phyloP scores from a whole-genome alignment of 129 eudicot species.

The Flaveria sonorensis region DNA sequence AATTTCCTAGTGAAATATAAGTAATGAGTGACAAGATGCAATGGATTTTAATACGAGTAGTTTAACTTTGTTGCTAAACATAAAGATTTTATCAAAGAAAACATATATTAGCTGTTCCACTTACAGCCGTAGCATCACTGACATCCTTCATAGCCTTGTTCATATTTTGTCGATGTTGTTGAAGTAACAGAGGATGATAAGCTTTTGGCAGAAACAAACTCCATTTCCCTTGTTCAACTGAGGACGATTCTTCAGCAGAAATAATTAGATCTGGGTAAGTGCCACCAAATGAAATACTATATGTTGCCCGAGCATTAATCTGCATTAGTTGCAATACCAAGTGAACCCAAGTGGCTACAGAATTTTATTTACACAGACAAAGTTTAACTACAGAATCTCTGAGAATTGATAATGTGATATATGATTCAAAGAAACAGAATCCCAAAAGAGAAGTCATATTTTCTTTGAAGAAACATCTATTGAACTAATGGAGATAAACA shows the following conservation, averaged over 20 bases:
- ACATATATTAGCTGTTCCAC: slow-evolving; percentile 23
- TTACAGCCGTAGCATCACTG: slow-evolving; percentile 73
- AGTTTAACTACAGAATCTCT: slow-evolving; percentile 15
- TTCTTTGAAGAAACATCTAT: not conserved
- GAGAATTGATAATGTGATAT: not conserved
- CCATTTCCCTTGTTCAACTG: slow-evolving; percentile 59
- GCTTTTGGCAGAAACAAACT: slow-evolving; percentile 77
- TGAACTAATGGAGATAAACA: slow-evolving; percentile 4
- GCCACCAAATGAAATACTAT: slow-evolving; percentile 85
- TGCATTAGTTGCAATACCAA: slow-evolving; percentile 37
- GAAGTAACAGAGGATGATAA: slow-evolving; percentile 86
- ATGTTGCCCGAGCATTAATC: slow-evolving; percentile 94
- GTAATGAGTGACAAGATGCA: slow-evolving; percentile 15
- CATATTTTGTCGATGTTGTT: slow-evolving; percentile 62
- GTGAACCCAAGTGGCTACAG: slow-evolving; percentile 12
- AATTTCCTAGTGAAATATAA: slow-evolving; percentile 57
- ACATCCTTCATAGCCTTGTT: slow-evolving; percentile 69
- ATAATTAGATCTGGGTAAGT: slow-evolving; percentile 60
- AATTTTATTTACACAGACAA: slow-evolving; percentile 12
- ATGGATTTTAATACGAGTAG: slow-evolving; percentile 13
- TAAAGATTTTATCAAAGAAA: not conserved
- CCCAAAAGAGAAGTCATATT: not conserved
- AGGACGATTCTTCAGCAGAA: slow-evolving; percentile 46
- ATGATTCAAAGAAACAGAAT: slow-evolving; percentile 12
- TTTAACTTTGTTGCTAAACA: slow-evolving; percentile 8